Evolutionary conservation across 768 basidiomycete species (phyloP).

Genomic region (Suillus ampliporus): DNA sequence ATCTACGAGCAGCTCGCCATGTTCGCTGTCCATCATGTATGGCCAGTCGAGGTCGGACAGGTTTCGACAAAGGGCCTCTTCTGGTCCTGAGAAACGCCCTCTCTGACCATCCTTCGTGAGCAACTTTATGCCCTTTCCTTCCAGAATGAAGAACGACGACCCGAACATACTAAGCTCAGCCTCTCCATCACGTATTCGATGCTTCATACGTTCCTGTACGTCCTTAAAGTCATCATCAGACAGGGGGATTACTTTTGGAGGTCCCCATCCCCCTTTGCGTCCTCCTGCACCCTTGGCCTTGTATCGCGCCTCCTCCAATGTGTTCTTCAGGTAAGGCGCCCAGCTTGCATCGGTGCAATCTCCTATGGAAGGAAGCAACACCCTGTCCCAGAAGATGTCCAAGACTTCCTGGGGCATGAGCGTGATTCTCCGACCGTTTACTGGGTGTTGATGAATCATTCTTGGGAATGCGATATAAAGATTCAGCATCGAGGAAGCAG

Average conservation of each 20-base stretch:
- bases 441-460: slow-evolving; percentile 19
- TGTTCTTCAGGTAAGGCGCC: slow-evolving; percentile 16
- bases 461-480: slow-evolving; percentile 20
- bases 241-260: slow-evolving; percentile 18
- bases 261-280: background rate
- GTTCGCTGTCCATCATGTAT: slow-evolving; percentile 6
- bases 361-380: slow-evolving; percentile 16
- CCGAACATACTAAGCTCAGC: slow-evolving; percentile 11
- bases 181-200: background rate
- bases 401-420: slow-evolving; percentile 15
- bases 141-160: slow-evolving; percentile 21
- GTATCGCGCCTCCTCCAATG: slow-evolving; percentile 9
- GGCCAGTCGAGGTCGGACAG: slow-evolving; percentile 9
- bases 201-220: slow-evolving; percentile 14
- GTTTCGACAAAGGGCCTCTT: background rate
- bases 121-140: slow-evolving; percentile 20
- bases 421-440: background rate
- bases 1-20: slow-evolving; percentile 13
- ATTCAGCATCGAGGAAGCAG: background rate
- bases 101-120: slow-evolving; percentile 6
- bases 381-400: slow-evolving; percentile 16
- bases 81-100: background rate
- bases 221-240: background rate
- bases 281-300: slow-evolving; percentile 9
- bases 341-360: background rate